These are phyloP conservation scores for Bolboschoenus planiculmis DNA, from an alignment of 176 grass and related monocot genomes.

Conservation along the genomic window DNA sequence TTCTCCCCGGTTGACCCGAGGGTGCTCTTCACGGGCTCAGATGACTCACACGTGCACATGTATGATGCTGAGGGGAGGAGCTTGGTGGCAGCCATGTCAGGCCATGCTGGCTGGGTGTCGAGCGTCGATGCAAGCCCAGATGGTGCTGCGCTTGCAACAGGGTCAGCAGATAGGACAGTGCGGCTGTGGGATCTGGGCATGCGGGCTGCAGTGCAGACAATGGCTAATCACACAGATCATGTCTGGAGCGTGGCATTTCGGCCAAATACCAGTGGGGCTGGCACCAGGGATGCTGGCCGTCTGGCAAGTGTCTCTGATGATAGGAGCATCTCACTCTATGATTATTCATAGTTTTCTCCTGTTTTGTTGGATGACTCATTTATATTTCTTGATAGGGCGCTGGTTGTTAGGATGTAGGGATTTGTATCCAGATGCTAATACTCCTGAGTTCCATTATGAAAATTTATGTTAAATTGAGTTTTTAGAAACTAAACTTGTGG, in stretches of 20 bases:
- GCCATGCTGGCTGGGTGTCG: constrained; percentile 75
- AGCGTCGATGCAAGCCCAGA: constrained; percentile 71
- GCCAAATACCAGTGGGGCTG: constrained; percentile 43
- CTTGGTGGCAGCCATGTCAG: constrained; percentile 75
- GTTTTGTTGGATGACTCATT: background rate
- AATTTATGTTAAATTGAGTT: background rate
- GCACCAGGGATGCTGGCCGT: constrained; percentile 48
- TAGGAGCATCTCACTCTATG: constrained; percentile 78
- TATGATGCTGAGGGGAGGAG: constrained; percentile 76
- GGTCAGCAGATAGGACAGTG: constrained; percentile 71
- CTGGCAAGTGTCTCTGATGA: constrained; percentile 77
- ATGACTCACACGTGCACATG: constrained; percentile 83
- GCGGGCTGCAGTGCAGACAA: constrained; percentile 67
- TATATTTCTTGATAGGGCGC: background rate
- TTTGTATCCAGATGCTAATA: constrained; percentile 14
- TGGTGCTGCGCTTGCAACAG: constrained; percentile 57
- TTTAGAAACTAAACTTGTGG: background rate
- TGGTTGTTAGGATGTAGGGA: background rate
- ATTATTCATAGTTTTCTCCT: constrained; percentile 54
- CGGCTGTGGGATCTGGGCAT: constrained; percentile 79
- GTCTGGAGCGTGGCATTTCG: constrained; percentile 77
- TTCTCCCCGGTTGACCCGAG: constrained; percentile 82
- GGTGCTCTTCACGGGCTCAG: constrained; percentile 68
- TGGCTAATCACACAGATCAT: constrained; percentile 86
- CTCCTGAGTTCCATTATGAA: background rate